These are phyloP conservation scores for Neophaeococcomyces mojaviensis DNA, from an alignment of 2,329 filamentous ascomycete species.

Conservation along the genomic window DNA sequence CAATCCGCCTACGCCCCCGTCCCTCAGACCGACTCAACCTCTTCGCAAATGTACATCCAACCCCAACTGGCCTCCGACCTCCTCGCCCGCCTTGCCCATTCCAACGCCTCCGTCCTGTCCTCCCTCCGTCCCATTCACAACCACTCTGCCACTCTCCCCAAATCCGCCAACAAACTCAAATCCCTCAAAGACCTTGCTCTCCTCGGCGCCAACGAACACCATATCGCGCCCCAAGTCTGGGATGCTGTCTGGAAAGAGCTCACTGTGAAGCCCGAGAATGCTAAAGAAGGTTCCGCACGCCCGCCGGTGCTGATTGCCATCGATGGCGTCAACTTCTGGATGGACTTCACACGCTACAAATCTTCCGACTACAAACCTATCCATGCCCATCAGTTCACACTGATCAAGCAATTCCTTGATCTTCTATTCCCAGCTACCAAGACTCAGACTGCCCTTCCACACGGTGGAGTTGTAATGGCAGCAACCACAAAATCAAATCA, in stretches of 20 bases:
- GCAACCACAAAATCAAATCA: conserved; percentile 67
- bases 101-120: conserved; percentile 61
- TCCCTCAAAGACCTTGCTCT: conserved; percentile 62
- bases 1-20: conserved; percentile 73
- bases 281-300: conserved; percentile 35
- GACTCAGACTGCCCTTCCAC: conserved; percentile 47
- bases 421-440: conserved; percentile 52
- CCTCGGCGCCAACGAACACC: conserved; percentile 63
- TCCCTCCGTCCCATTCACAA: conserved; percentile 43
- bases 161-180: conserved; percentile 48
- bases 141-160: conserved; percentile 39
- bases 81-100: conserved; percentile 62
- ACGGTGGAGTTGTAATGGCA: conserved; percentile 73
- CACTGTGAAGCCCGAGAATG: conserved; percentile 40
- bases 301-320: conserved; percentile 65
- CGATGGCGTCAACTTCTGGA: conserved; percentile 75
- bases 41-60: conserved; percentile 61
- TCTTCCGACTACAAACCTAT: conserved; percentile 63
- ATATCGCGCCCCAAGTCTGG: conserved; percentile 74
- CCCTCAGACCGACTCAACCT: conserved; percentile 27
- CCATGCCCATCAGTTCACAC: conserved; percentile 75
- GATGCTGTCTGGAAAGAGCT: conserved; percentile 76
- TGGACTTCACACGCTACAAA: conserved; percentile 70
- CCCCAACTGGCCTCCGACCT: conserved; percentile 68
- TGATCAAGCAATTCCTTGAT: conserved; percentile 68